These are phyloP conservation scores for Botryotinia narcissicola DNA, from an alignment of 2,329 filamentous ascomycete genomes.

Conservation along the genomic window DNA sequence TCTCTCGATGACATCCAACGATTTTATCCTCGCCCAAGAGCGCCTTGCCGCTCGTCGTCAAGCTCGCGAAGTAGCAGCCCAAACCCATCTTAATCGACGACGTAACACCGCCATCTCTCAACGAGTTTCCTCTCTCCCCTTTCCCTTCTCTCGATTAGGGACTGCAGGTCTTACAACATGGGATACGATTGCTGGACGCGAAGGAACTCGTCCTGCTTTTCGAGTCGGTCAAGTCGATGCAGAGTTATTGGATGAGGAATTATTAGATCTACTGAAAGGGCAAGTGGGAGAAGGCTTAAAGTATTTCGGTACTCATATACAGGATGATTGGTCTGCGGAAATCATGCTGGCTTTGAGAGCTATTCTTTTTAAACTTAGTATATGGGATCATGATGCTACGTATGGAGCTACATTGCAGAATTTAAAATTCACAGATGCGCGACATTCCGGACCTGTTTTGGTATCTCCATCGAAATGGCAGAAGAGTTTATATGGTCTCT, in stretches of 20 bases:
- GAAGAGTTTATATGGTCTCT: slow-evolving; percentile 77
- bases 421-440: slow-evolving; percentile 82
- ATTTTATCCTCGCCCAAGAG: slow-evolving; percentile 84
- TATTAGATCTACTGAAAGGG: slow-evolving; percentile 77
- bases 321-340: slow-evolving; percentile 85
- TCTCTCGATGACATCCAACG: slow-evolving; percentile 35
- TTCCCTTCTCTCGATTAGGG: slow-evolving; percentile 60
- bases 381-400: slow-evolving; percentile 95
- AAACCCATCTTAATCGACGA: slow-evolving; percentile 49
- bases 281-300: slow-evolving; percentile 88
- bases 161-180: slow-evolving; percentile 54
- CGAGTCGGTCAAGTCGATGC: slow-evolving; percentile 95
- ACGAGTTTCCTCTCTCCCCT: slow-evolving; percentile 57
- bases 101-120: slow-evolving; percentile 52
- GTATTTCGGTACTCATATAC: slow-evolving; percentile 75
- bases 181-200: slow-evolving; percentile 69
- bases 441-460: slow-evolving; percentile 59
- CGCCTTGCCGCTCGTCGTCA: slow-evolving; percentile 79
- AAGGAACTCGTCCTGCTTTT: slow-evolving; percentile 81
- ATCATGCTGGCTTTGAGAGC: slow-evolving; percentile 75
- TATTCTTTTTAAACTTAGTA: slow-evolving; percentile 86
- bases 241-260: slow-evolving; percentile 89
- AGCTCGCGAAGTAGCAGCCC: slow-evolving; percentile 66
- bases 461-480: slow-evolving; percentile 75
- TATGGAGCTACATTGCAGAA: slow-evolving; percentile 94